phyloP scores from a whole-genome alignment of 2,329 filamentous ascomycete species.

The Cladosporium cucumerinum region DNA sequence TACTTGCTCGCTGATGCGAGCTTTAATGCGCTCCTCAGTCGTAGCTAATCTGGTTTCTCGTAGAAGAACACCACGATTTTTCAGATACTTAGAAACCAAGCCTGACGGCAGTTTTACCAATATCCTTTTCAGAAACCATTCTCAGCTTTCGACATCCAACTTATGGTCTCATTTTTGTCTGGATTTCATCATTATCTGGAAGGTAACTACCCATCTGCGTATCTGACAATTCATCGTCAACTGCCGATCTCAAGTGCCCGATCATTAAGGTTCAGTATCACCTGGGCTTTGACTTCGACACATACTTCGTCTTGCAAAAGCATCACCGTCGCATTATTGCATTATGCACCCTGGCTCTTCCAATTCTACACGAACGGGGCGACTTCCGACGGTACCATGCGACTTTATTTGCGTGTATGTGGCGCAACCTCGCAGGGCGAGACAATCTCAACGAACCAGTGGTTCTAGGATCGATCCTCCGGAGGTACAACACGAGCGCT shows the following conservation, averaged over 20 bases:
- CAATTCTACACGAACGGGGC: neutral
- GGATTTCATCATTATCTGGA: neutral
- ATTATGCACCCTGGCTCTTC: neutral
- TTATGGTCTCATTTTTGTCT: neutral
- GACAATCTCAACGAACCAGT: too few species aligned
- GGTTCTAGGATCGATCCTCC: neutral
- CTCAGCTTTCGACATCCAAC: neutral
- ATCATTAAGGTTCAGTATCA: neutral
- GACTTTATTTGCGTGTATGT: too few species aligned
- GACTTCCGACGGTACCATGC: neutral
- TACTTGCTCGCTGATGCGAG: neutral
- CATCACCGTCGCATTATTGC: neutral
- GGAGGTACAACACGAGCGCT: too few species aligned
- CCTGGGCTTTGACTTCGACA: neutral
- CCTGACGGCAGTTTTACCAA: neutral
- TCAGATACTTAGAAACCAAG: neutral
- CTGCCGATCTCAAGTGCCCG: neutral
- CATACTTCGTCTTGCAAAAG: neutral
- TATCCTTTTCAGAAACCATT: neutral
- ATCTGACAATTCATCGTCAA: neutral
- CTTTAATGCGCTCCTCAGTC: neutral
- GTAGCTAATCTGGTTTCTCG: neutral
- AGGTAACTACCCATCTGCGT: neutral
- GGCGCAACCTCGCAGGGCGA: too few species aligned
- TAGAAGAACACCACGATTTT: neutral